Conservation (phyloP, 495 filamentous ascomycete genomes). For the Penicillium desertorum region DNA sequence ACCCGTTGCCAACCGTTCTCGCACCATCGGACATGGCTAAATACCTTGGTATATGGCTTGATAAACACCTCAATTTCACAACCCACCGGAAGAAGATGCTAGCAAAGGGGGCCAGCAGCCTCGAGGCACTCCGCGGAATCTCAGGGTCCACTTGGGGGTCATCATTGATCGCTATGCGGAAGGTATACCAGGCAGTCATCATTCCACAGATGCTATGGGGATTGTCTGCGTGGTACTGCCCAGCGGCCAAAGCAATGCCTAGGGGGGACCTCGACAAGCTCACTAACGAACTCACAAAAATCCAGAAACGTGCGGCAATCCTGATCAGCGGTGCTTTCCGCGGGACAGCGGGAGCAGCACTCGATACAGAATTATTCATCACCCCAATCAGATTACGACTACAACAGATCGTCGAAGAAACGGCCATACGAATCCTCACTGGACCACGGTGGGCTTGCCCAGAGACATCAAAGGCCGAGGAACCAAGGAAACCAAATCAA, state of each 20-base stretch:
- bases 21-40: not conserved
- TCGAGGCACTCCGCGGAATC: slow-evolving; percentile 14
- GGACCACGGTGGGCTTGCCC: too few relatives aligned
- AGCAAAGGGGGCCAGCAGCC: slow-evolving; percentile 11
- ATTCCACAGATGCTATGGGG: slow-evolving; percentile 21
- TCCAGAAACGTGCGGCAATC: slow-evolving; percentile 11
- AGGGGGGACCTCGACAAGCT: not conserved
- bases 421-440: too few relatives aligned
- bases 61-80: slow-evolving; percentile 18
- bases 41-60: slow-evolving; percentile 23
- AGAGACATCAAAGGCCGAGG: too few relatives aligned
- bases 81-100: slow-evolving; percentile 12
- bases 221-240: slow-evolving; percentile 1
- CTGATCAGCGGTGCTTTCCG: too few relatives aligned
- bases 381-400: too few relatives aligned
- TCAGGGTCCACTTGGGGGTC: slow-evolving; percentile 1
- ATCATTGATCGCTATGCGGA: slow-evolving; percentile 9
- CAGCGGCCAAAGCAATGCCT: not conserved
- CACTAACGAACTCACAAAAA: not conserved
- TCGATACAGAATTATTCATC: too few relatives aligned
- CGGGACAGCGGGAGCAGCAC: too few relatives aligned
- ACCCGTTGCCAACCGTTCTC: not conserved
- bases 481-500: too few relatives aligned
- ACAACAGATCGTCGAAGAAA: too few relatives aligned
- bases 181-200: slow-evolving; percentile 24